Evolutionary conservation across 139 green algal species (phyloP).

Genomic region (Chlamydomonas asymmetrica): DNA sequence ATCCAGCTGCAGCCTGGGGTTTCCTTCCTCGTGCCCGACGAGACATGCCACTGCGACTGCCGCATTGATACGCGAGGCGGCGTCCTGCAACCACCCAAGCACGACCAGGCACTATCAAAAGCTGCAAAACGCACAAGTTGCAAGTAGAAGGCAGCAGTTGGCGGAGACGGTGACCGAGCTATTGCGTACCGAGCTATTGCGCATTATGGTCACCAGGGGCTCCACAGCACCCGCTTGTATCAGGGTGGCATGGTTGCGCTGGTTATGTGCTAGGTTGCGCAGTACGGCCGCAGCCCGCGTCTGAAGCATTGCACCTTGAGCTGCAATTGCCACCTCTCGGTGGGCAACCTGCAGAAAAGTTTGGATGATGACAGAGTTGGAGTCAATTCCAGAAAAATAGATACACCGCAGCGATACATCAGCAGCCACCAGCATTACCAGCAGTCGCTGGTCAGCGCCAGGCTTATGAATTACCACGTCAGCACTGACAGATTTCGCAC

Average conservation of each 20-base stretch:
- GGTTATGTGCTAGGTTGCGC: constrained; percentile 50
- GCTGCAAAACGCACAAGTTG: too few relatives aligned
- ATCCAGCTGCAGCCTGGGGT: constrained; percentile 39
- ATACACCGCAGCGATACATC: too few relatives aligned
- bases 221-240: constrained; percentile 47
- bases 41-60: constrained; percentile 50
- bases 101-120: too few relatives aligned
- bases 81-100: too few relatives aligned
- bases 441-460: too few relatives aligned
- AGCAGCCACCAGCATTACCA: too few relatives aligned
- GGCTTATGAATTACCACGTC: too few relatives aligned
- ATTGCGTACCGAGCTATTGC: constrained; percentile 18
- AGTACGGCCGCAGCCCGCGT: constrained; percentile 41
- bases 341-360: neutral
- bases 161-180: too few relatives aligned
- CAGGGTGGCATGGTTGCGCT: constrained; percentile 36
- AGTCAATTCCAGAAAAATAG: too few relatives aligned
- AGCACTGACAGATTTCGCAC: too few relatives aligned
- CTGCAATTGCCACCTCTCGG: neutral
- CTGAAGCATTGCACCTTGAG: constrained; percentile 18
- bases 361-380: too few relatives aligned
- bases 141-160: too few relatives aligned
- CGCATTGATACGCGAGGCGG: constrained; percentile 50
- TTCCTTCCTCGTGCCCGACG: constrained; percentile 51
- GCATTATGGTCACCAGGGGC: constrained; percentile 44